Conservation (phyloP, 768 basidiomycete genomes). For the Udeniomyces megalosporus region DNA sequence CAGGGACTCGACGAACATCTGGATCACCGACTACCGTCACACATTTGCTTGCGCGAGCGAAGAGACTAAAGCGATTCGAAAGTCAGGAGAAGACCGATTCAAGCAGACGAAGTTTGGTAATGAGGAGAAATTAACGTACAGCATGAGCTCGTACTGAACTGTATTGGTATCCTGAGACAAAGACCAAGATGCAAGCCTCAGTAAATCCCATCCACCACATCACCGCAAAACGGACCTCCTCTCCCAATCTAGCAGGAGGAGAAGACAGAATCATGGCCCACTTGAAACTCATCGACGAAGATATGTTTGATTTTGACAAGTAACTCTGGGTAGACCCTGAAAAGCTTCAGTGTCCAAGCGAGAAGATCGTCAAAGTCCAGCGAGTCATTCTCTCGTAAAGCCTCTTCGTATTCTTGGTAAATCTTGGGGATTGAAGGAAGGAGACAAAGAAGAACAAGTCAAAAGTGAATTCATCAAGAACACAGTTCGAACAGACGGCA, state of each 20-base stretch:
- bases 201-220: too few species aligned
- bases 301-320: conserved; percentile 41
- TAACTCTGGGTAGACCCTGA: conserved; percentile 37
- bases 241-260: too few species aligned
- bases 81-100: not conserved
- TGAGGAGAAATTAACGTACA: conserved; percentile 10
- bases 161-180: conserved; percentile 55
- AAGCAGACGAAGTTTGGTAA: not conserved
- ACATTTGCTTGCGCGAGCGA: not conserved
- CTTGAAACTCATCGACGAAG: conserved; percentile 67
- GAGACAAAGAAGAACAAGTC: not conserved
- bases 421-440: conserved; percentile 27
- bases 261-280: conserved; percentile 18
- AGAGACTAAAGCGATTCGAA: not conserved
- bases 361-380: conserved; percentile 81
- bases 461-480: too few species aligned
- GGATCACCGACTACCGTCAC: conserved; percentile 77
- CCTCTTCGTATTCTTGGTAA: conserved; percentile 50
- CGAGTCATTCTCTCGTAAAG: conserved; percentile 46
- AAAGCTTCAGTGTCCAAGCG: conserved; percentile 25
- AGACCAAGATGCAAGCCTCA: conserved; percentile 18
- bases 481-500: too few species aligned
- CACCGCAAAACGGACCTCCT: too few species aligned
- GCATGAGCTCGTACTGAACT: conserved; percentile 67
- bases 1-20: conserved; percentile 31